phyloP scores from a whole-genome alignment of 192 early-diverging fungal species.

The Entomortierella parvispora region DNA sequence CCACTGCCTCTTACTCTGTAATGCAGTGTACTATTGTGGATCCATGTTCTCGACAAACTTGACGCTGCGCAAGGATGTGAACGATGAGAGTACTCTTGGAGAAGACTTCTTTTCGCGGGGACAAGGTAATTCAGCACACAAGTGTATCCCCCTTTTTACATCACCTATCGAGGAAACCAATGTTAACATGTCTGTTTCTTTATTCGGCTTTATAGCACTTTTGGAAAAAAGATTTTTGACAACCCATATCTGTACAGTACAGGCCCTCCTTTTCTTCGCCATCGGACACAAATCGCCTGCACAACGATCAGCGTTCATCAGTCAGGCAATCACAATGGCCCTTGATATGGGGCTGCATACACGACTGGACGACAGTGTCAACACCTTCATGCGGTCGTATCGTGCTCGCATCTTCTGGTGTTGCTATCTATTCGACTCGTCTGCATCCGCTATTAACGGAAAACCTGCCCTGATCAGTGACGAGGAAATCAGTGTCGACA shows the following conservation, averaged over 20 bases:
- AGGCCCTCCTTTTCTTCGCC: conserved; percentile 40
- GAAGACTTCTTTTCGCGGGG: conserved; percentile 43
- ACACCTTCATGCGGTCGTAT: conserved; percentile 29
- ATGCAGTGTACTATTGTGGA: conserved; percentile 27
- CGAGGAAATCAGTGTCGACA: conserved; percentile 37
- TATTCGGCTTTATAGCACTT: conserved; percentile 7
- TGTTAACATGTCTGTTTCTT: background rate
- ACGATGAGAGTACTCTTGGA: conserved; percentile 40
- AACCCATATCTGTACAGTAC: conserved; percentile 41
- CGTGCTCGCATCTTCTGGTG: conserved; percentile 45
- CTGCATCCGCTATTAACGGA: conserved; percentile 39
- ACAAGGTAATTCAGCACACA: conserved; percentile 47
- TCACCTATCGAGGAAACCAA: too few relatives aligned
- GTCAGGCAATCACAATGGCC: conserved; percentile 48
- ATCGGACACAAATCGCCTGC: conserved; percentile 51
- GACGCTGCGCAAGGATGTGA: conserved; percentile 25
- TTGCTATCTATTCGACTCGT: conserved; percentile 43
- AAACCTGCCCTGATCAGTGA: conserved; percentile 45
- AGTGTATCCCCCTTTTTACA: too few relatives aligned
- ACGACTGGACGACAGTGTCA: conserved; percentile 18
- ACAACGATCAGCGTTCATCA: conserved; percentile 45
- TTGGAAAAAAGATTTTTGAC: conserved; percentile 49
- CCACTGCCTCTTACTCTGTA: conserved; percentile 45
- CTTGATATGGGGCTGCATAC: conserved; percentile 46
- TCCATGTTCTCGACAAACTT: conserved; percentile 29